A percentile compares a stretch with the other conserved stretches of the same genome.
phyloP scores from a whole-genome alignment of 768 basidiomycete species.

The Mrakia frigida region DNA sequence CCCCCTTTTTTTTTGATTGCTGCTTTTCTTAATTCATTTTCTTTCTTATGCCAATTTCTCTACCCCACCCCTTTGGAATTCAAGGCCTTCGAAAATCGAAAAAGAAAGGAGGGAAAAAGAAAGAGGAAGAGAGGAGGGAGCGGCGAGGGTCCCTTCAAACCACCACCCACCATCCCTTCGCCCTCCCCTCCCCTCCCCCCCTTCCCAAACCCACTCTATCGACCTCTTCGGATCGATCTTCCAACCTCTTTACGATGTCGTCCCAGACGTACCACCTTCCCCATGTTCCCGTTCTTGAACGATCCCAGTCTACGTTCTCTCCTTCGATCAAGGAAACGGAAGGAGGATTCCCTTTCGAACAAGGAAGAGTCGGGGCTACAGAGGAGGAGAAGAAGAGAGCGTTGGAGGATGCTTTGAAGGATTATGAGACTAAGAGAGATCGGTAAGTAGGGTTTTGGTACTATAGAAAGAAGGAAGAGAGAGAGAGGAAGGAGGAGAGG shows the following conservation, averaged over 20 bases:
- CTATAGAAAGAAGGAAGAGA: neutral
- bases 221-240: neutral
- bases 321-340: conserved; percentile 5
- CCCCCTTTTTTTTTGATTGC: too few relatives aligned
- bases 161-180: neutral
- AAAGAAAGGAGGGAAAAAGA: too few relatives aligned
- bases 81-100: too few relatives aligned
- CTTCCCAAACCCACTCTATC: neutral
- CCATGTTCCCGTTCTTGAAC: neutral
- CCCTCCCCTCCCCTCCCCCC: neutral
- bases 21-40: too few relatives aligned
- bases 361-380: neutral
- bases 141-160: neutral
- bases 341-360: conserved; percentile 28
- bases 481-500: neutral
- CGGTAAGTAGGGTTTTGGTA: conserved; percentile 56
- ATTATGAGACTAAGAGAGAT: conserved; percentile 68
- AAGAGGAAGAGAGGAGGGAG: neutral
- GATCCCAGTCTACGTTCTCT: conserved; percentile 14
- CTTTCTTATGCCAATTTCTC: too few relatives aligned
- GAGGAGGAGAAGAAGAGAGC: conserved; percentile 17
- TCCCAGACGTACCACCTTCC: neutral
- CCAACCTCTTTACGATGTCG: neutral
- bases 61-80: too few relatives aligned
- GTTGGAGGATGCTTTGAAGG: conserved; percentile 65